A percentile compares a stretch with the other conserved stretches of the same genome.
Evolutionary conservation across 176 grass and related monocot species (phyloP).

Genomic region (Carex cristatella): DNA sequence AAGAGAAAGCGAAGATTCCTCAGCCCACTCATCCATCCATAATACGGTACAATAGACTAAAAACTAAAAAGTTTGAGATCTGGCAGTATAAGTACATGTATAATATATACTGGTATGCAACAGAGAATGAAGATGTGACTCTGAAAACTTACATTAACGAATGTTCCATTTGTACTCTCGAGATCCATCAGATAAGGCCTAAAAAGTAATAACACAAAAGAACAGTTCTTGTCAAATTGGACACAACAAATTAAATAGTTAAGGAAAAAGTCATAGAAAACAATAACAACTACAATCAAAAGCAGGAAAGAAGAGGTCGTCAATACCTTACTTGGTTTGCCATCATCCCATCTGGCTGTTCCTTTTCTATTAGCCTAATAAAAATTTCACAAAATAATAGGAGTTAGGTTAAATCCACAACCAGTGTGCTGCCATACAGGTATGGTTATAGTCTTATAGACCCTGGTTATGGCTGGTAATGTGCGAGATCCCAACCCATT

Average conservation of each 20-base stretch:
- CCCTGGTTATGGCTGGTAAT: neutral
- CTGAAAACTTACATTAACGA: slow-evolving; percentile 70
- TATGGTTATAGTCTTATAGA: neutral
- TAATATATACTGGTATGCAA: neutral
- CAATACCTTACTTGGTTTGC: slow-evolving; percentile 74
- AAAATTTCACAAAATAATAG: neutral
- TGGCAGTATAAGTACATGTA: neutral
- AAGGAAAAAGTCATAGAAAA: slow-evolving; percentile 7
- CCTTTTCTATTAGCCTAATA: slow-evolving; percentile 81
- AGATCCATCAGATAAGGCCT: slow-evolving; percentile 97
- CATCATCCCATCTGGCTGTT: slow-evolving; percentile 85
- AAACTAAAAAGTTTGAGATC: neutral
- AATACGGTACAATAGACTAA: neutral
- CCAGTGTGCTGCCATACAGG: neutral
- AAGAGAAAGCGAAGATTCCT: neutral
- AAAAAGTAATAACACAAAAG: neutral
- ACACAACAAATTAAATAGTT: slow-evolving; percentile 6
- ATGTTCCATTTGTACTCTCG: slow-evolving; percentile 88
- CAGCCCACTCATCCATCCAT: neutral
- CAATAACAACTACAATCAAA: neutral
- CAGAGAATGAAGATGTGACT: slow-evolving; percentile 2
- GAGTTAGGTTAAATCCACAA: neutral
- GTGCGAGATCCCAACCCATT: neutral
- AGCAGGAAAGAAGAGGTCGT: neutral
- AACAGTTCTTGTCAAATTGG: neutral